A percentile compares a stretch with the other conserved stretches of the same genome.
Conservation (phyloP, 345 rosid species). For the Citrus mangshanensis region DNA sequence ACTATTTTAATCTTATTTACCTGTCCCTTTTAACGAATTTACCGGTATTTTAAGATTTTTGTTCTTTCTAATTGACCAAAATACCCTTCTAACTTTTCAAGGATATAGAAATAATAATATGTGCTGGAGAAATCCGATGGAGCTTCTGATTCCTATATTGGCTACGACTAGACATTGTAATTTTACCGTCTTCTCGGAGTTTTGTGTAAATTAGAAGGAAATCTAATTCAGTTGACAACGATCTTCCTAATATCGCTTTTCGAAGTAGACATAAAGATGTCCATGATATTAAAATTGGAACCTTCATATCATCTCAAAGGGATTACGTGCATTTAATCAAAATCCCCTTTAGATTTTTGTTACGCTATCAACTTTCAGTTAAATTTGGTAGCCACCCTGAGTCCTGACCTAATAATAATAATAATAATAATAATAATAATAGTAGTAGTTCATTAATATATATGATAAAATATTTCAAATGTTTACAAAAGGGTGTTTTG, state of each 20-base stretch:
- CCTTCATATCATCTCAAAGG: neutral
- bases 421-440: too few relatives aligned
- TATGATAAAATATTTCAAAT: too few relatives aligned
- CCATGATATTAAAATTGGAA: too few relatives aligned
- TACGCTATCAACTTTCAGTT: neutral
- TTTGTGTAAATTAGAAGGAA: neutral
- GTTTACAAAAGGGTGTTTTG: neutral
- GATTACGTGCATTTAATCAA: neutral
- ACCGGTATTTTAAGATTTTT: slow-evolving; percentile 6
- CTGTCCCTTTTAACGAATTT: slow-evolving; percentile 14
- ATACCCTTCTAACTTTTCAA: neutral
- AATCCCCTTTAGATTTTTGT: neutral
- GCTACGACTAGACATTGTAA: neutral
- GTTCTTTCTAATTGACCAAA: neutral
- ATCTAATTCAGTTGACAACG: too few relatives aligned
- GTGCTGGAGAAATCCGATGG: neutral
- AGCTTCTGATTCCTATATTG: neutral
- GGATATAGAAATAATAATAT: too few relatives aligned
- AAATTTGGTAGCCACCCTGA: too few relatives aligned
- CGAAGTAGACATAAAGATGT: neutral
- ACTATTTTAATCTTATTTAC: too few relatives aligned
- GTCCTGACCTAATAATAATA: too few relatives aligned
- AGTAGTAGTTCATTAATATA: too few relatives aligned
- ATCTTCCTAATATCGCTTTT: neutral
- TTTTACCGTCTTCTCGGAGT: neutral